A percentile compares a stretch with the other conserved stretches of the same genome.
Evolutionary conservation across 768 basidiomycete genomes (phyloP).

Genomic region (Phaffia australis): DNA sequence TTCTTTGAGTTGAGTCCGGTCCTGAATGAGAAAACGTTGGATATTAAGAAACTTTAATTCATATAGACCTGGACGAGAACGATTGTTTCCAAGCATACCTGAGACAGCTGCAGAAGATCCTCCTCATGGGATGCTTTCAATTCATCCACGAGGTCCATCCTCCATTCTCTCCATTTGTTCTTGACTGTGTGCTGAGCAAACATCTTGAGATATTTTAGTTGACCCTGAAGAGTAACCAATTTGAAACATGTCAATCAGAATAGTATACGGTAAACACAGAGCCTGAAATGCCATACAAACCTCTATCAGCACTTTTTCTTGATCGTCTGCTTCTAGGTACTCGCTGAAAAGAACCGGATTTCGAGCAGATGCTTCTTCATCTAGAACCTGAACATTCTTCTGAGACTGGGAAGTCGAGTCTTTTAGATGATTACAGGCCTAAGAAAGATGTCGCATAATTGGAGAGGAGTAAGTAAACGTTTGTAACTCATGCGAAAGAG

Average conservation of each 20-base stretch:
- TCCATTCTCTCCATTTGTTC: conserved; percentile 38
- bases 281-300: conserved; percentile 27
- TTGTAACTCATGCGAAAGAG: background rate
- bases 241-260: conserved; percentile 1
- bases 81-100: conserved; percentile 29
- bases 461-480: background rate
- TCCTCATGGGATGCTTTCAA: conserved; percentile 32
- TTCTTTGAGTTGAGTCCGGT: conserved; percentile 29
- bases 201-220: conserved; percentile 32
- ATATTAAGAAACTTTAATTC: background rate
- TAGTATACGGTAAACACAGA: background rate
- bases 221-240: conserved; percentile 21
- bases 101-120: conserved; percentile 27
- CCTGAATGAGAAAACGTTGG: conserved; percentile 24
- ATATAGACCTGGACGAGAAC: background rate
- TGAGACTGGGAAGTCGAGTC: conserved; percentile 32
- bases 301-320: conserved; percentile 38
- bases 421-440: conserved; percentile 35
- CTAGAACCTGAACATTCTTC: conserved; percentile 27
- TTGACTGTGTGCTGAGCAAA: conserved; percentile 36
- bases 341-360: conserved; percentile 37
- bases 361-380: conserved; percentile 27
- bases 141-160: conserved; percentile 30
- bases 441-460: background rate
- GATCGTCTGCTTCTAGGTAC: conserved; percentile 36